These are phyloP conservation scores for Mikania micrantha DNA, from an alignment of 129 eudicot species.

Conservation along the genomic window DNA sequence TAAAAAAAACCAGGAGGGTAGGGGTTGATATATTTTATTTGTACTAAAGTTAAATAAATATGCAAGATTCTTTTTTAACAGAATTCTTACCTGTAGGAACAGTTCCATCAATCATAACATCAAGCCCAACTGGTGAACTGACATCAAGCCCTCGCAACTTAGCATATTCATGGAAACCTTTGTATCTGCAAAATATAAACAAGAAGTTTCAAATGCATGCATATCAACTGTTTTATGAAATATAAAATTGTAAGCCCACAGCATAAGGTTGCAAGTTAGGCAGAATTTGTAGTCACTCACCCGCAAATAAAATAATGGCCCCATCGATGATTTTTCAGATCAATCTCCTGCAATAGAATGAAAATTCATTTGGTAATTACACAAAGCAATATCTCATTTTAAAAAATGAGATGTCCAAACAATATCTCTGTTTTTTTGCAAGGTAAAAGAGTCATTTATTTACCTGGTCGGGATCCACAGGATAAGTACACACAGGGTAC, in stretches of 20 bases:
- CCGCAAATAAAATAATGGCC: slow-evolving; percentile 99
- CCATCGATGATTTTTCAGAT: slow-evolving; percentile 91
- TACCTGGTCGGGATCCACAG: slow-evolving; percentile 92
- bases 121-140: slow-evolving; percentile 82
- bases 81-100: slow-evolving; percentile 78
- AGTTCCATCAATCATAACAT: slow-evolving; percentile 86
- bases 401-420: not conserved
- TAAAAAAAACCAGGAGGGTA: not conserved
- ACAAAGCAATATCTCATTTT: not conserved
- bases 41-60: not conserved
- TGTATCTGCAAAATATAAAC: slow-evolving; percentile 55
- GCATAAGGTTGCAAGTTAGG: not conserved
- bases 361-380: not conserved
- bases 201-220: not conserved
- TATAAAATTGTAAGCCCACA: not conserved
- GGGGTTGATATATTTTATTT: not conserved
- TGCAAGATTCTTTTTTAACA: not conserved
- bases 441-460: slow-evolving; percentile 5
- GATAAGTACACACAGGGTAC: slow-evolving; percentile 74
- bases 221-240: not conserved
- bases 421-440: slow-evolving; percentile 5
- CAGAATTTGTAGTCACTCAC: slow-evolving; percentile 35
- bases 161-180: slow-evolving; percentile 83
- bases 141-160: slow-evolving; percentile 61
- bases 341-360: slow-evolving; percentile 61